Evolutionary conservation across 2,329 filamentous ascomycete species (phyloP), one percentile per base, ranked within the genome.

Genomic region (Rhynchosporium secalis): DNA sequence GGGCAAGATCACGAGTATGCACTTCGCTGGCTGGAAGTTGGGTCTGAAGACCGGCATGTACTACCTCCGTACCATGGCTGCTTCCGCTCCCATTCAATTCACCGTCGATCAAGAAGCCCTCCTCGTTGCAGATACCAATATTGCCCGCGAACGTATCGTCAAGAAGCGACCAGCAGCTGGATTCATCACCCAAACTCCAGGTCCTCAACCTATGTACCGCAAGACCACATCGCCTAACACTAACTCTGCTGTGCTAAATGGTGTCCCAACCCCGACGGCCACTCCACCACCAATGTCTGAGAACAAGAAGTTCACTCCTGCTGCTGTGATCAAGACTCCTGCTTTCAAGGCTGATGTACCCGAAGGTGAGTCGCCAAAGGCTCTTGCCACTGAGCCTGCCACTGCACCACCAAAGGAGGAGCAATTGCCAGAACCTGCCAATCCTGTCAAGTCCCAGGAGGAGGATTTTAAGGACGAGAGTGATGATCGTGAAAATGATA

Each of bases 31-130:
- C 72, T 99, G 95, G 95, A 99, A 98, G 84, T 88, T 98, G 69
- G 95, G 95, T 74, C 86, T 99, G 71, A 99, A 99, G 89, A 99
- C 95, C 41, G 95, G 95, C 81, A 98, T 99, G 95, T 99, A 99
- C 87, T 99, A 99, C 80, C 88, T 99, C 71, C 92, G 95, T 73
- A 99, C 95, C 54, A 95, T 96, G 87, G 95, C 95, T 67, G 95
- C 95, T 41, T 93, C 93, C 20, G 92, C 93, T 52, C 95, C 95
- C 59, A 99, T 99, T 70, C 95, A 99, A 78, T 99, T 99, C 82
- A 99, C 95, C 4, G 95, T 99, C 74, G 95, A 99, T 75, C 94
- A 99, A 78, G 91, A 96, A 78, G 90, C 91, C 61, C 87, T 99
- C 71, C 91, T 92, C 80, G 86, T 96, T 52, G 86, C 86, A 45